phyloP scores from a whole-genome alignment of 2,329 filamentous ascomycete species.

The Microdochium bolleyi region DNA sequence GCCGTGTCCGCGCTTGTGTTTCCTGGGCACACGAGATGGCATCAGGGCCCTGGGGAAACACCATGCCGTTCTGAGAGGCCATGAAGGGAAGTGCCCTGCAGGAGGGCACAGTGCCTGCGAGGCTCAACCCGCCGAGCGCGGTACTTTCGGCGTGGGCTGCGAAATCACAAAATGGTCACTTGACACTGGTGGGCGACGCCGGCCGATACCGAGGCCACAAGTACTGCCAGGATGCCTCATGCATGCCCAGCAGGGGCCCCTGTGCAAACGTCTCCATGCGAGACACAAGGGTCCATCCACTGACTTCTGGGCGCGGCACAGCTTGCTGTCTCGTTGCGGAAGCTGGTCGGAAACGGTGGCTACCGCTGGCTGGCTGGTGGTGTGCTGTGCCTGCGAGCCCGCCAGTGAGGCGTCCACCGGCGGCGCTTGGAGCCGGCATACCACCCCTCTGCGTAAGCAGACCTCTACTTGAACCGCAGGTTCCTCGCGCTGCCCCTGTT shows the following conservation, averaged over 20 bases:
- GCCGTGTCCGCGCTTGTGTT: neutral
- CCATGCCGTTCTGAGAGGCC: neutral
- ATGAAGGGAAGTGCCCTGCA: neutral
- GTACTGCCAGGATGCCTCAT: neutral
- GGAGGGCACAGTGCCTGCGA: neutral
- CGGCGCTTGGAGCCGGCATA: neutral
- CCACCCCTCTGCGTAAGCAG: neutral
- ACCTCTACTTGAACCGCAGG: neutral
- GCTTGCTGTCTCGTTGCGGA: neutral
- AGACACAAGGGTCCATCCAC: neutral
- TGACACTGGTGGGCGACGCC: neutral
- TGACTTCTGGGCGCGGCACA: neutral
- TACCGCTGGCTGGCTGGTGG: neutral
- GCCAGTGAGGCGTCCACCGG: too few species aligned
- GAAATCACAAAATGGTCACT: neutral
- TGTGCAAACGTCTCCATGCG: neutral
- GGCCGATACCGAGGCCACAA: neutral
- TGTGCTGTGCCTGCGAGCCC: neutral
- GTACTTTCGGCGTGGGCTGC: neutral
- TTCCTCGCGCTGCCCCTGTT: neutral
- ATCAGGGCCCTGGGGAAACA: neutral
- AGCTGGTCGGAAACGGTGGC: neutral
- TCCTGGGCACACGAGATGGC: neutral
- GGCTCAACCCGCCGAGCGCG: neutral
- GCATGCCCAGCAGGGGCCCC: neutral